Percentiles rank a stretch among this genome's conserved stretches.
These are phyloP conservation scores for Syncephalastrum monosporum DNA, from an alignment of 371 early-diverging fungal species.

Conservation along the genomic window DNA sequence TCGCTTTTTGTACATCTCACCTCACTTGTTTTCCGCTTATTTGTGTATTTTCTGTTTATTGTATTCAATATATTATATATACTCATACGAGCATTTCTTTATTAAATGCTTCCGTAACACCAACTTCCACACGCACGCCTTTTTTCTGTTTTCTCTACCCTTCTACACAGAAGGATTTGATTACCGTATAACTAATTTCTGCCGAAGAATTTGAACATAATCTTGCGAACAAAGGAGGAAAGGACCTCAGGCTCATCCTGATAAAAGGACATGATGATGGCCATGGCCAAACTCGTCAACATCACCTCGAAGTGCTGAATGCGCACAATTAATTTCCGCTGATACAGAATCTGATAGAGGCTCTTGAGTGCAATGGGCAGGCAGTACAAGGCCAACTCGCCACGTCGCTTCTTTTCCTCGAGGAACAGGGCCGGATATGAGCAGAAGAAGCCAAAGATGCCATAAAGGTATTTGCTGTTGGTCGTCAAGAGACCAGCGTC, in stretches of 20 bases:
- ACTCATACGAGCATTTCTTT: too few species aligned
- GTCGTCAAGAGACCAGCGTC: conserved; percentile 29
- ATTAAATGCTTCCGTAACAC: not conserved
- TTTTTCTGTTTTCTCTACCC: not conserved
- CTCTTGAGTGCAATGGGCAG: conserved; percentile 62
- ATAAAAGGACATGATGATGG: conserved; percentile 61
- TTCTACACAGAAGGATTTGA: not conserved
- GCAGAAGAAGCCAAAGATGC: conserved; percentile 55
- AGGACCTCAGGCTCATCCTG: conserved; percentile 62
- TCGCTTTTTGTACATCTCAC: not conserved
- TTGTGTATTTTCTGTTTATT: too few species aligned
- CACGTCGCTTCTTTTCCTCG: conserved; percentile 66
- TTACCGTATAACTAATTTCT: conserved; percentile 34
- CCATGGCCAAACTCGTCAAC: conserved; percentile 52
- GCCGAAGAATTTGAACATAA: conserved; percentile 57
- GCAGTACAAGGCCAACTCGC: conserved; percentile 70
- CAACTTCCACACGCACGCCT: not conserved
- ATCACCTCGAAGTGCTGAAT: conserved; percentile 57
- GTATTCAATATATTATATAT: not conserved
- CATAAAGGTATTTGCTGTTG: conserved; percentile 67
- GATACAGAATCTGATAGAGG: conserved; percentile 57
- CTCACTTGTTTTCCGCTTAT: not conserved
- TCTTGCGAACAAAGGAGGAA: conserved; percentile 56
- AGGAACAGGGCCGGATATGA: conserved; percentile 61
- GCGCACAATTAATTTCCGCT: conserved; percentile 58